Evolutionary conservation across 2,329 filamentous ascomycete genomes (phyloP).

Genomic region (Fusarium continuum): DNA sequence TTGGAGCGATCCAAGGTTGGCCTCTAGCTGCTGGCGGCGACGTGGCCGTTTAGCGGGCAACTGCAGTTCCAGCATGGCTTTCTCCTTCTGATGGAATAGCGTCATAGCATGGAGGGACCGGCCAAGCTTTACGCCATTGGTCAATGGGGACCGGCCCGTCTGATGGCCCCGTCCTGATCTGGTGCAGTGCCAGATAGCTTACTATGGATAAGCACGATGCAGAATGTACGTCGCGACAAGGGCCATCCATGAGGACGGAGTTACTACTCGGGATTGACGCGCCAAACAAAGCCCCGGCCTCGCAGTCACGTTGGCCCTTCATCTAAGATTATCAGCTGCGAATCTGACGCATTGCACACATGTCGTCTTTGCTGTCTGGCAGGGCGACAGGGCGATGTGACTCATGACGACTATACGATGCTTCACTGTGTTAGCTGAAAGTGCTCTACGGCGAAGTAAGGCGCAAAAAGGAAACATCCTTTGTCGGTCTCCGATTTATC

Average conservation of each 20-base stretch:
- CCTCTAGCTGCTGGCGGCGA: slow-evolving; percentile 29
- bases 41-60: slow-evolving; percentile 38
- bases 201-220: slow-evolving; percentile 23
- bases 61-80: slow-evolving; percentile 1
- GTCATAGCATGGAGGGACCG: slow-evolving; percentile 30
- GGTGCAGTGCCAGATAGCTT: slow-evolving; percentile 23
- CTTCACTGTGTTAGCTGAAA: slow-evolving; percentile 4
- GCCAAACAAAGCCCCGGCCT: slow-evolving; percentile 14
- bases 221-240: slow-evolving; percentile 15
- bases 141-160: slow-evolving; percentile 26
- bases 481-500: slow-evolving; percentile 22
- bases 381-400: slow-evolving; percentile 28
- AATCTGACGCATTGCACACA: slow-evolving; percentile 10
- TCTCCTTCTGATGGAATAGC: slow-evolving; percentile 13
- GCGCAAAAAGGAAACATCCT: slow-evolving; percentile 24
- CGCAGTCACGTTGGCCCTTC: slow-evolving; percentile 25
- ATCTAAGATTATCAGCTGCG: slow-evolving; percentile 3
- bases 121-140: slow-evolving; percentile 16
- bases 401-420: slow-evolving; percentile 23
- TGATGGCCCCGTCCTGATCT: slow-evolving; percentile 26
- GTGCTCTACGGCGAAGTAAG: slow-evolving; percentile 12
- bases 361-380: slow-evolving; percentile 8
- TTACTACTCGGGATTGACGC: background rate
- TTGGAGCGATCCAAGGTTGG: slow-evolving; percentile 4
- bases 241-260: slow-evolving; percentile 21